Percentiles rank a stretch among this genome's conserved stretches.
These are phyloP conservation scores for Coniferiporia weirii DNA, from an alignment of 1,284 basidiomycete genomes.

Conservation along the genomic window DNA sequence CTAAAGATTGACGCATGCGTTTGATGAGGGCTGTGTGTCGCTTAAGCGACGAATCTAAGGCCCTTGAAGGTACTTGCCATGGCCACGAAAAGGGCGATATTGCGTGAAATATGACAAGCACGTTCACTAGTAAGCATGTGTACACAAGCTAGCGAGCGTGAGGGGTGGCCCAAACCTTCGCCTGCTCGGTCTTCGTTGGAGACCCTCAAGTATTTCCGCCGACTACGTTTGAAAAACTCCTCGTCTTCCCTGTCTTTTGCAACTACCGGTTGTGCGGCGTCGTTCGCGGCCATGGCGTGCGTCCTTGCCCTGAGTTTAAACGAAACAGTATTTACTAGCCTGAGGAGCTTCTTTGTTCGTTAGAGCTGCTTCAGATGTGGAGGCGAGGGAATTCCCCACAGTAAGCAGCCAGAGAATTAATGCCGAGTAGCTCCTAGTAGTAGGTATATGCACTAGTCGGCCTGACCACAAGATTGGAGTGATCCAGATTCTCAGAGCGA, in stretches of 20 bases:
- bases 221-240: conserved; percentile 9
- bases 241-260: conserved; percentile 16
- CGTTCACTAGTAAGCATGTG: neutral
- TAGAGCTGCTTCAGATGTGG: too few species aligned
- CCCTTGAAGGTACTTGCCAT: conserved; percentile 50
- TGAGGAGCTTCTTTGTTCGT: neutral
- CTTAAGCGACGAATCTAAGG: conserved; percentile 87
- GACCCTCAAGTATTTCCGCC: conserved; percentile 13
- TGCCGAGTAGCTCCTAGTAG: too few species aligned
- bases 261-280: neutral
- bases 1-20: conserved; percentile 77
- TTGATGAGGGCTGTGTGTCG: conserved; percentile 92
- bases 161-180: conserved; percentile 11
- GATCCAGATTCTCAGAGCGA: too few species aligned
- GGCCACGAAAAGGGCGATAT: neutral
- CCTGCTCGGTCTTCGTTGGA: conserved; percentile 4
- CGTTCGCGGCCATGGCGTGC: neutral
- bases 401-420: neutral
- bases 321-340: neutral
- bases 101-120: neutral
- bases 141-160: neutral
- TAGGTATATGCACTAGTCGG: too few species aligned
- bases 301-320: neutral
- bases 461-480: too few species aligned
- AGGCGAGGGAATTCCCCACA: too few species aligned